These are phyloP conservation scores for Cronartium ribicola DNA, from an alignment of 1,284 basidiomycete genomes.

Conservation along the genomic window DNA sequence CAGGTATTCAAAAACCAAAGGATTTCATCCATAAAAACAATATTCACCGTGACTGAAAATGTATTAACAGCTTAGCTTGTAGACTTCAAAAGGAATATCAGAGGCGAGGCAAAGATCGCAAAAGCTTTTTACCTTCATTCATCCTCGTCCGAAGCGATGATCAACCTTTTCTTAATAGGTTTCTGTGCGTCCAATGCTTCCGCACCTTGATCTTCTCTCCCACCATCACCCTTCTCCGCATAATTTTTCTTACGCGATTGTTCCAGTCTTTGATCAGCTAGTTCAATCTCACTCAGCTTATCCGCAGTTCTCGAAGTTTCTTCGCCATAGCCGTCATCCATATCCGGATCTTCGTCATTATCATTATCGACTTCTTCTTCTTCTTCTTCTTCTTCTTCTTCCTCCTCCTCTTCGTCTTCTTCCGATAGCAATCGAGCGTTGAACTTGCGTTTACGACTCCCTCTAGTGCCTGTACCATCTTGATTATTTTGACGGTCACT, in stretches of 20 bases:
- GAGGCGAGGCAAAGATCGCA: too few species aligned
- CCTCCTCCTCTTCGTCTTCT: conserved; percentile 44
- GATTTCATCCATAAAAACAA: too few species aligned
- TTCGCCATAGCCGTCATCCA: conserved; percentile 35
- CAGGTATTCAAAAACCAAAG: too few species aligned
- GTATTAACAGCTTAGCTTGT: too few species aligned
- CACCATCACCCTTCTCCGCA: neutral
- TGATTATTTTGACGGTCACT: conserved; percentile 11
- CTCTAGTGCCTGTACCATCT: neutral
- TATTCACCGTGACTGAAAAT: too few species aligned
- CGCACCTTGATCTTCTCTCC: neutral
- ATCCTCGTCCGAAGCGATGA: conserved; percentile 39
- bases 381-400: conserved; percentile 38
- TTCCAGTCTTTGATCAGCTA: conserved; percentile 27
- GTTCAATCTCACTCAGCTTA: conserved; percentile 18
- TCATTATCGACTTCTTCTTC: conserved; percentile 45
- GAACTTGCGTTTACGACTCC: conserved; percentile 12
- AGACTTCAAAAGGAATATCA: too few species aligned
- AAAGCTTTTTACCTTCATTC: conserved; percentile 2
- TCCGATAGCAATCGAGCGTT: conserved; percentile 27
- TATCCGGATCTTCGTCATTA: conserved; percentile 45
- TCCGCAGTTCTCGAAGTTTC: conserved; percentile 46
- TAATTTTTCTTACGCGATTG: neutral
- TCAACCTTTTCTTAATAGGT: conserved; percentile 25
- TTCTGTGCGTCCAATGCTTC: neutral